Evolutionary conservation across 1,139 yeast genomes (phyloP), one percentile per base, ranked within the genome.

Genomic region (Candida neerlandica): DNA sequence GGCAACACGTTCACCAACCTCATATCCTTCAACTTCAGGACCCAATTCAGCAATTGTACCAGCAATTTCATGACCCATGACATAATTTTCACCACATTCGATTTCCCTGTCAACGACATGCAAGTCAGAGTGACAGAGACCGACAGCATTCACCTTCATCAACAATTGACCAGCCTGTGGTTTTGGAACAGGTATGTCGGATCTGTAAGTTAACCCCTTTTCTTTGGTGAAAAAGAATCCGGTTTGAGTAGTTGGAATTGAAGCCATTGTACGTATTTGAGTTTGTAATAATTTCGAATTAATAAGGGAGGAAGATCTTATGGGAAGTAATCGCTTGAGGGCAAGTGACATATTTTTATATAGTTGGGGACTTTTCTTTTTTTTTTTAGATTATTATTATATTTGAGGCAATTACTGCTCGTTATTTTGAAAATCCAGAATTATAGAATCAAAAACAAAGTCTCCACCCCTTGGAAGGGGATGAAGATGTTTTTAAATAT

Each of bases 31-130:
- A 16, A 45, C 51, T 23, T 48, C 48, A 19, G 46, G 44, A n/a
- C 56, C 57, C 5, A 54, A 35, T 4, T 38, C 45, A 15, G 47
- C 51, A 37, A 74, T 57, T 41, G 65, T 63, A 7, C 81, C 82
- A 27, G 80, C 76, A 39, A 77, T 69, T 56, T 78, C 82, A 55
- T 77, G 81, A 26, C 82, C 82, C 71, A 77, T 70, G n/a, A 56
- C 55, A 34, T 51, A 52, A 27, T 49, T 40, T 35, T 58, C 57
- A 42, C 63, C 48, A 26, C 70, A 69, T 27, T 63, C 58, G 27
- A 75, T 58, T 5, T 55, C 57, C 45, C 52, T 56, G 30, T 54
- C 51, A 39, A 55, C 39, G 37, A 74, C 62, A 51, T 75, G 79
- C 32, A 74, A 64, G 52, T 77, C 81, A 19, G 78, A 71, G 55